These are phyloP conservation scores for Alternaria conjuncta DNA, from an alignment of 2,329 filamentous ascomycete species.

Conservation along the genomic window DNA sequence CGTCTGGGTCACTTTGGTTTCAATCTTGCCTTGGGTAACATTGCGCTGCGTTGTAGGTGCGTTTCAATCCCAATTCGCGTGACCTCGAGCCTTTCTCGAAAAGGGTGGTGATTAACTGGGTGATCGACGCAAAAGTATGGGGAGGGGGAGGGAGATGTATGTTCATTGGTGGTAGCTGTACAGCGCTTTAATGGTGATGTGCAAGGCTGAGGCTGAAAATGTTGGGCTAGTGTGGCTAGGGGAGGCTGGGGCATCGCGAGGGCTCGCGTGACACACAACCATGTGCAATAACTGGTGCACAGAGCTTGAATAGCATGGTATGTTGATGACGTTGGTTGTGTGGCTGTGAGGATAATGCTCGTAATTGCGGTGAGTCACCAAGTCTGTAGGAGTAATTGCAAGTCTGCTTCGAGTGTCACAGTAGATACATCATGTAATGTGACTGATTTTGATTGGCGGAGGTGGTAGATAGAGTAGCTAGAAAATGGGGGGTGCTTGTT, in stretches of 20 bases:
- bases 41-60: neutral
- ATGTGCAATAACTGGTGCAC: neutral
- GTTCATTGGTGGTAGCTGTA: neutral
- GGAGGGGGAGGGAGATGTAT: neutral
- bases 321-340: neutral
- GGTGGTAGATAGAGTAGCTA: constrained; percentile 8
- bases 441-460: constrained; percentile 3
- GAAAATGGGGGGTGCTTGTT: constrained; percentile 3
- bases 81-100: neutral
- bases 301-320: neutral
- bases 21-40: neutral
- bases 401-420: neutral
- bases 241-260: neutral
- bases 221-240: neutral
- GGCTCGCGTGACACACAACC: neutral
- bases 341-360: neutral
- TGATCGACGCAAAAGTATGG: neutral
- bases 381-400: neutral
- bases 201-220: constrained; percentile 1
- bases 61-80: neutral
- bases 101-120: neutral
- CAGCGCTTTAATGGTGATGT: constrained; percentile 1
- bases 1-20: neutral
- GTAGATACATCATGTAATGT: neutral
- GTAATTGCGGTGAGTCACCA: neutral